These are phyloP conservation scores for Dendrobium nobile DNA, from an alignment of 106 monocot genomes.

Conservation along the genomic window DNA sequence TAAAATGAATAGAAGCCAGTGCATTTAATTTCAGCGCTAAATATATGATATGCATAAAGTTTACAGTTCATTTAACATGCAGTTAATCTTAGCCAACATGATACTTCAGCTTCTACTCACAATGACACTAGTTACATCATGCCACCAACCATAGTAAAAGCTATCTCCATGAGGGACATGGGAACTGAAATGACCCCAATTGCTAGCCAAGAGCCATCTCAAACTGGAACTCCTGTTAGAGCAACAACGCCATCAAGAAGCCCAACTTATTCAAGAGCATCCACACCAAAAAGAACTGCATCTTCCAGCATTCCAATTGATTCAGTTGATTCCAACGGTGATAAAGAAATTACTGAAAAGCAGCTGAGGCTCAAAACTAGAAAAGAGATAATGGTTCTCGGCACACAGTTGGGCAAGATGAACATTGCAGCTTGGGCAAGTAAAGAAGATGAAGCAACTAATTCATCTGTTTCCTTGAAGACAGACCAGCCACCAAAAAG, in stretches of 20 bases:
- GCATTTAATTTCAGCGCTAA: too few species aligned
- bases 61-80: constrained; percentile 3
- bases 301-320: constrained; percentile 16
- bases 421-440: constrained; percentile 97
- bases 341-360: constrained; percentile 52
- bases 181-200: constrained; percentile 98
- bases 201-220: constrained; percentile 84
- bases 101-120: constrained; percentile 27
- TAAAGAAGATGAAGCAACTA: constrained; percentile 58
- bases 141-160: constrained; percentile 35
- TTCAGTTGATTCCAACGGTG: constrained; percentile 19
- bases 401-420: constrained; percentile 74
- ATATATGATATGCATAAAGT: too few species aligned
- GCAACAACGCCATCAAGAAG: constrained; percentile 45
- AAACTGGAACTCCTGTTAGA: constrained; percentile 70
- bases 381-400: constrained; percentile 86
- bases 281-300: constrained; percentile 30
- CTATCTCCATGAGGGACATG: constrained; percentile 91
- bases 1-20: too few species aligned
- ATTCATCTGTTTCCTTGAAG: constrained; percentile 25
- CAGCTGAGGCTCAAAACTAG: constrained; percentile 73
- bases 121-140: constrained; percentile 24
- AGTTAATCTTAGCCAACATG: constrained; percentile 42
- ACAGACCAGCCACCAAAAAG: constrained; percentile 25
- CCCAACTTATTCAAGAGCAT: constrained; percentile 49